Evolutionary conservation across 441 rosid genomes (phyloP), one percentile per base, ranked within the genome.

Genomic region (Adansonia gregorii): DNA sequence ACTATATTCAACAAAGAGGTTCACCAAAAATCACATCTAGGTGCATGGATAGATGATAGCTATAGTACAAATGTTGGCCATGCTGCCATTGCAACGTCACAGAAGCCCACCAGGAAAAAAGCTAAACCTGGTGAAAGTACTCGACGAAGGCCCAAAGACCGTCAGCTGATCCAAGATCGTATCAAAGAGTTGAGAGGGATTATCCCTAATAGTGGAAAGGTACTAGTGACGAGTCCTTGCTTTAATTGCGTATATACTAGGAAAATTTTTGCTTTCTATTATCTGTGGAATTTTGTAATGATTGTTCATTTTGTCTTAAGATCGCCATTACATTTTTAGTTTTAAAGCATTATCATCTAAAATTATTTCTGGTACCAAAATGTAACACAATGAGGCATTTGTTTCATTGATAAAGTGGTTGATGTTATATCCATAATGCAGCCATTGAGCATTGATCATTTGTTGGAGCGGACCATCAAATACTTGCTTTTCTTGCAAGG

Each of bases 111-210:
- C 41, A 89, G 77, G 86, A 96, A 91, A 82, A 88, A 95, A 82
- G 92, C 93, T 74, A 89, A 89, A 58, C 91, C 96, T 14, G 98
- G 98, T 56, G 97, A 94, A 83, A 89, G 92, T 78, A 86, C 86
- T 58, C 87, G 91, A 67, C 97, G 98, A 45, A 93, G 99, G 88
- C 99, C 99, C 10, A 94, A 94, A 84, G 99, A 96, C 75, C 97
- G 98, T 67, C 99, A 96, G 81, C 90, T 87, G 90, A 93, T 96
- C 81, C 98, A 94, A 87, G 99, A 96, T 73, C 95, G 94, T 45
- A 86, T 94, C 78, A 89, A 89, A 79, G 99, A 96, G 88, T 82
- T 96, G 83, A 87, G 91, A 84, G 94, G 87, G 79, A 88, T 96
- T 84, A 87, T 94, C 72, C 99, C 99, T 54, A 90, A 90, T 80